A percentile compares a stretch with the other conserved stretches of the same genome.
phyloP scores from a whole-genome alignment of 176 grass and related monocot genomes.

The Pontederia paniculata region DNA sequence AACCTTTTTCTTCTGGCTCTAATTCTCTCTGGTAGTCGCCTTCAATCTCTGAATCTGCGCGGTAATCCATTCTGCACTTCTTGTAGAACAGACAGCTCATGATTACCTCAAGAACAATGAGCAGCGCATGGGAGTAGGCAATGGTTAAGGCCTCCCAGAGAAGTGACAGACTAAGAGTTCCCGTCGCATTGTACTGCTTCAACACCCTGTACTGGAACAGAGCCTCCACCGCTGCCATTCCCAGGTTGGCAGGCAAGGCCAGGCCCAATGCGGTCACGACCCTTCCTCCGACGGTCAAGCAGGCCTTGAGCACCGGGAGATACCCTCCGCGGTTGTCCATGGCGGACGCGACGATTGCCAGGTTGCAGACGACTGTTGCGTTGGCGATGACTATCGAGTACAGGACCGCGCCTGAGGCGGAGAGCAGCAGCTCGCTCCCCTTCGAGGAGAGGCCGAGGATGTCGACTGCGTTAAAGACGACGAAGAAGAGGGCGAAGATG shows the following conservation, averaged over 20 bases:
- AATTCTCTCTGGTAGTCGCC: too few species aligned
- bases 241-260: conserved; percentile 60
- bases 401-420: conserved; percentile 44
- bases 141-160: conserved; percentile 77
- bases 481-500: conserved; percentile 63
- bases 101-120: conserved; percentile 73
- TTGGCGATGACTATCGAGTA: conserved; percentile 61
- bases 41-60: too few species aligned
- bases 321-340: conserved; percentile 45
- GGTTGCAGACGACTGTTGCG: conserved; percentile 62
- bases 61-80: conserved; percentile 25
- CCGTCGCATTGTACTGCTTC: conserved; percentile 15
- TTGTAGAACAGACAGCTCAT: conserved; percentile 56
- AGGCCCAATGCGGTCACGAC: conserved; percentile 54
- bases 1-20: too few species aligned
- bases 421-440: conserved; percentile 27
- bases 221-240: conserved; percentile 41
- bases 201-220: conserved; percentile 72
- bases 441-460: conserved; percentile 32
- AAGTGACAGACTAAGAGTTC: conserved; percentile 23
- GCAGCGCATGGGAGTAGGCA: conserved; percentile 52
- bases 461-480: conserved; percentile 54
- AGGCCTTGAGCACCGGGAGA: conserved; percentile 49
- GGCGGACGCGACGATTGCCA: conserved; percentile 56
- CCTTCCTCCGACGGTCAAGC: conserved; percentile 31